Evolutionary conservation across 495 filamentous ascomycete species (phyloP).

Genomic region (Penicillium longicatenatum): DNA sequence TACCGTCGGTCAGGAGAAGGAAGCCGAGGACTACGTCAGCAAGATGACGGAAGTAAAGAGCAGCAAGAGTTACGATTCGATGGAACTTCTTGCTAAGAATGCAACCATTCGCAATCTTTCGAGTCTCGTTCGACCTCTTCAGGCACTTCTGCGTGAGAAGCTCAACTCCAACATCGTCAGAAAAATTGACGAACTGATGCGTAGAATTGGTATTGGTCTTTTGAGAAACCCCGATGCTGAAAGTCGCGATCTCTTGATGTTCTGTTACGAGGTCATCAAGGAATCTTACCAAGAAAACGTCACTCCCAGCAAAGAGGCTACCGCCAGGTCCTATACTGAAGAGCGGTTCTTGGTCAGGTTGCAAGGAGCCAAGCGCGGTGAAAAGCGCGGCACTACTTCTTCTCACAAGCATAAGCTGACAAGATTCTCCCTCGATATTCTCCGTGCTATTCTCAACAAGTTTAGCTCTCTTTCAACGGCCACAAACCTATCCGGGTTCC

Average conservation of each 20-base stretch:
- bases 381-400: conserved; percentile 62
- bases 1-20: conserved; percentile 93
- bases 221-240: conserved; percentile 74
- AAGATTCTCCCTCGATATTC: conserved; percentile 82
- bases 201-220: conserved; percentile 79
- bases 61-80: conserved; percentile 96
- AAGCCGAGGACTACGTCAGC: conserved; percentile 91
- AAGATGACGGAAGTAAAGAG: conserved; percentile 97
- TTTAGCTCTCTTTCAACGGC: conserved; percentile 76
- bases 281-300: conserved; percentile 68
- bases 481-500: conserved; percentile 75
- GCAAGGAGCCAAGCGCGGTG: conserved; percentile 68
- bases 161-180: conserved; percentile 74
- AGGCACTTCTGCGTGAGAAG: conserved; percentile 76
- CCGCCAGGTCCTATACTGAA: conserved; percentile 56
- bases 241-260: conserved; percentile 77
- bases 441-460: conserved; percentile 79
- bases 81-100: conserved; percentile 86
- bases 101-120: conserved; percentile 74
- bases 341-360: conserved; percentile 75
- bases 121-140: conserved; percentile 73
- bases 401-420: conserved; percentile 82
- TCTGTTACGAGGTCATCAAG: conserved; percentile 91
- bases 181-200: conserved; percentile 88
- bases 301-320: conserved; percentile 33